Evolutionary conservation across 768 basidiomycete genomes (phyloP).

Genomic region (Paxillus ammoniavirescens): DNA sequence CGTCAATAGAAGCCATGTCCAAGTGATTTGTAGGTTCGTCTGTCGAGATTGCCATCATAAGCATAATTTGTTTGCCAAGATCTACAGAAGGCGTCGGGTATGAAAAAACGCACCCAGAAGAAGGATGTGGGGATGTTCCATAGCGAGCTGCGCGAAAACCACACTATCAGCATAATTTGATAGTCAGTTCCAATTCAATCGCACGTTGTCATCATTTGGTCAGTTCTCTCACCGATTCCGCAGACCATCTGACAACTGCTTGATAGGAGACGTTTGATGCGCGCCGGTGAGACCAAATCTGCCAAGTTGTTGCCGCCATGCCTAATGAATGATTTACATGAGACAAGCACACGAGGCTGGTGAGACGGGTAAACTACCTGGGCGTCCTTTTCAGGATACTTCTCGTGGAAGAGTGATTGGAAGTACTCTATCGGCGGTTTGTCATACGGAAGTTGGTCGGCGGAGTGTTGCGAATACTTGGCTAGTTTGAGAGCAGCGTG

Average conservation of each 20-base stretch:
- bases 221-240: conserved; percentile 72
- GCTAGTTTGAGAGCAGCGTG: conserved; percentile 91
- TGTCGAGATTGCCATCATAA: conserved; percentile 20
- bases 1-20: conserved; percentile 98
- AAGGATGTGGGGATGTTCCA: conserved; percentile 97
- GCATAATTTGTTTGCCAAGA: conserved; percentile 7
- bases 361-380: conserved; percentile 39
- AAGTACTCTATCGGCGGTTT: conserved; percentile 92
- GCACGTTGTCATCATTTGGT: conserved; percentile 13
- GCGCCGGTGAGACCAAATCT: conserved; percentile 93
- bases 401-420: conserved; percentile 71
- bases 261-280: conserved; percentile 93
- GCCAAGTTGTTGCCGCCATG: conserved; percentile 93
- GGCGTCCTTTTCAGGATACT: conserved; percentile 92
- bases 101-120: conserved; percentile 58
- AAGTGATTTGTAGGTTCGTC: conserved; percentile 97
- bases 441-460: conserved; percentile 97
- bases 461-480: conserved; percentile 98
- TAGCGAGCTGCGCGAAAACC: conserved; percentile 92
- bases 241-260: conserved; percentile 92
- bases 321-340: conserved; percentile 41
- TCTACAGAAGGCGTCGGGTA: conserved; percentile 4
- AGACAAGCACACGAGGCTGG: conserved; percentile 6
- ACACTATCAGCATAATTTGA: conserved; percentile 49
- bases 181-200: conserved; percentile 12